Conservation (phyloP, 2,329 filamentous ascomycete species). For the Colletotrichum lindemuthianum region DNA sequence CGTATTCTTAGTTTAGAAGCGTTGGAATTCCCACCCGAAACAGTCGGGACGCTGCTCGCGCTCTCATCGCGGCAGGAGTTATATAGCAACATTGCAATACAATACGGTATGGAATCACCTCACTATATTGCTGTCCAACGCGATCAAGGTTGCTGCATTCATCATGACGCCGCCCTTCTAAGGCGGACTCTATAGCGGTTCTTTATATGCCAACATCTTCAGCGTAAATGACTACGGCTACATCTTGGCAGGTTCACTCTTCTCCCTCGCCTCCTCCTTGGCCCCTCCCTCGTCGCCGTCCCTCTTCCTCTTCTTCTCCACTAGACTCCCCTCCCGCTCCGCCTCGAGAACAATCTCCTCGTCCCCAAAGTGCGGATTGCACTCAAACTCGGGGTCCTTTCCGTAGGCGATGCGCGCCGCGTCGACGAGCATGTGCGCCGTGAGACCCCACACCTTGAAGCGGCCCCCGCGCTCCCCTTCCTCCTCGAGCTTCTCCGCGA, state of each 20-base stretch:
- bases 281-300: slow-evolving; percentile 40
- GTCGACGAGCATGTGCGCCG: slow-evolving; percentile 88
- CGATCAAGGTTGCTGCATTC: background rate
- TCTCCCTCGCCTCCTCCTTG: slow-evolving; percentile 37
- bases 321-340: slow-evolving; percentile 55
- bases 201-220: slow-evolving; percentile 2
- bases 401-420: slow-evolving; percentile 85
- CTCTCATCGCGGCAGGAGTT: too few species aligned
- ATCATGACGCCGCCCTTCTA: slow-evolving; percentile 1
- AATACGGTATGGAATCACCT: too few species aligned
- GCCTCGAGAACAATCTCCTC: slow-evolving; percentile 59
- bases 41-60: too few species aligned
- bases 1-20: too few species aligned
- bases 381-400: slow-evolving; percentile 85
- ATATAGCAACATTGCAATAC: too few species aligned
- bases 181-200: background rate
- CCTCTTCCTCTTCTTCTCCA: slow-evolving; percentile 53
- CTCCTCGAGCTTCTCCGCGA: slow-evolving; percentile 57
- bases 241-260: slow-evolving; percentile 36
- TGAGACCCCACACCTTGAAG: slow-evolving; percentile 96
- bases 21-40: too few species aligned
- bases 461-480: slow-evolving; percentile 59
- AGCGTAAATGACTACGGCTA: background rate
- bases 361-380: slow-evolving; percentile 65
- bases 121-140: too few species aligned